Percentiles rank a stretch among this genome's conserved stretches.
Conservation (phyloP, 225 moss, liverwort and hornwort genomes). For the Takakia lepidozioides region DNA sequence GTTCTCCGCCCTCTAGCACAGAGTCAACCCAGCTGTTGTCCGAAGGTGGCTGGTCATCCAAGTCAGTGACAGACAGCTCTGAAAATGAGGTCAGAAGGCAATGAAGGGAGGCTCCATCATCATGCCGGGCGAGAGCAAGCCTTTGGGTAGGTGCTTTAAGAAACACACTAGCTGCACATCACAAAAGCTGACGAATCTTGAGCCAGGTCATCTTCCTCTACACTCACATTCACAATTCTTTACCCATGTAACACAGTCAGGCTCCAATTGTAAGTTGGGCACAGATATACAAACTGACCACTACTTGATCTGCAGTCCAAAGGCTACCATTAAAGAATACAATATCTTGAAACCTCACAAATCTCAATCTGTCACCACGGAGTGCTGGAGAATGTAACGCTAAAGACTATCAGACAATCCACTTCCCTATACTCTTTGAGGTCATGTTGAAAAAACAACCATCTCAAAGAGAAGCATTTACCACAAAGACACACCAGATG, state of each 20-base stretch:
- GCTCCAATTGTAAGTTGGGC: too few species aligned
- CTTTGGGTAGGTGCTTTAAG: conserved; percentile 65
- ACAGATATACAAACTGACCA: conserved; percentile 2
- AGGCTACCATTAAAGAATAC: neutral
- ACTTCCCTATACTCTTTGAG: neutral
- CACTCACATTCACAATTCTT: neutral
- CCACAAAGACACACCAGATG: conserved; percentile 58
- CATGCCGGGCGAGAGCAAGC: conserved; percentile 48
- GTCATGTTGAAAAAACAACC: neutral
- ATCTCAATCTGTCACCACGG: neutral
- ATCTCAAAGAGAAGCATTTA: too few species aligned
- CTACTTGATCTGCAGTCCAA: neutral
- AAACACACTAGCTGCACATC: conserved; percentile 41
- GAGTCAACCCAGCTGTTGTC: conserved; percentile 16
- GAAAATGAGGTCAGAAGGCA: conserved; percentile 39
- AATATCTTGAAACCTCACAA: neutral
- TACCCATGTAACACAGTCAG: too few species aligned
- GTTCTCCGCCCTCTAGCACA: conserved; percentile 7
- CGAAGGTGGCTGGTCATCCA: conserved; percentile 18
- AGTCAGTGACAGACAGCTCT: conserved; percentile 20
- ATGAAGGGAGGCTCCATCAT: conserved; percentile 62
- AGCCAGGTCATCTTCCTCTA: too few species aligned
- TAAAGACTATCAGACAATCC: neutral
- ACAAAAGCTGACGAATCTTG: neutral
- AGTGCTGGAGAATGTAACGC: neutral